Evolutionary conservation across 805 yeast species (phyloP).

Genomic region (Scheffersomyces stipitis): DNA sequence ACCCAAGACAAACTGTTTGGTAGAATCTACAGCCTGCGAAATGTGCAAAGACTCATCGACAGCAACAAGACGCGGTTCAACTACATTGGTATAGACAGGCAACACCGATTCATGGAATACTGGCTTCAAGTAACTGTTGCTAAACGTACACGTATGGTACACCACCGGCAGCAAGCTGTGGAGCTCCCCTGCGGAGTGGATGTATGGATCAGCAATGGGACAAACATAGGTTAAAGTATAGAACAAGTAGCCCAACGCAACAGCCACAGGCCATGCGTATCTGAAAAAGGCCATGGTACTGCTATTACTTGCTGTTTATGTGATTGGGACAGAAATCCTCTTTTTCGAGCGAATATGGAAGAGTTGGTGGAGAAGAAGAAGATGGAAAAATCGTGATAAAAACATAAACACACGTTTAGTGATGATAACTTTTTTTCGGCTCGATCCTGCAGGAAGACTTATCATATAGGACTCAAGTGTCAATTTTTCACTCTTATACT

Average conservation of each 20-base stretch:
- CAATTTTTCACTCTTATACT: too few species aligned
- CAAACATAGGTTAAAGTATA: slow-evolving; percentile 4
- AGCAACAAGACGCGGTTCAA: neutral
- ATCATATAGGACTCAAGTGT: too few species aligned
- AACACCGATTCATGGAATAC: neutral
- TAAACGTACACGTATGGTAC: neutral
- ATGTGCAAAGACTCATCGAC: neutral
- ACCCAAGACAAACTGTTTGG: neutral
- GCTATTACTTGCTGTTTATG: too few species aligned
- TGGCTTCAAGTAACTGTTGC: neutral
- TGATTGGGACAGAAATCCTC: too few species aligned
- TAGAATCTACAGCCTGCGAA: neutral
- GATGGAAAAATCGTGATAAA: too few species aligned
- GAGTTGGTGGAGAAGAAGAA: too few species aligned
- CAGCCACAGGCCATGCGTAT: neutral
- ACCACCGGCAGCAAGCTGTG: neutral
- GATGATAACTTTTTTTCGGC: too few species aligned
- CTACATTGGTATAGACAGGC: neutral
- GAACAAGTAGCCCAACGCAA: slow-evolving; percentile 4
- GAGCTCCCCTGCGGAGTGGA: neutral
- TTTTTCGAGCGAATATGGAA: too few species aligned
- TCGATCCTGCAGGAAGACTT: too few species aligned
- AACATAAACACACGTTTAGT: too few species aligned
- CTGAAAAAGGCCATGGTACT: neutral
- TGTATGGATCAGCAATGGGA: slow-evolving; percentile 2